phyloP scores from a whole-genome alignment of 2,329 filamentous ascomycete genomes.

The Bipolaris sorokiniana region DNA sequence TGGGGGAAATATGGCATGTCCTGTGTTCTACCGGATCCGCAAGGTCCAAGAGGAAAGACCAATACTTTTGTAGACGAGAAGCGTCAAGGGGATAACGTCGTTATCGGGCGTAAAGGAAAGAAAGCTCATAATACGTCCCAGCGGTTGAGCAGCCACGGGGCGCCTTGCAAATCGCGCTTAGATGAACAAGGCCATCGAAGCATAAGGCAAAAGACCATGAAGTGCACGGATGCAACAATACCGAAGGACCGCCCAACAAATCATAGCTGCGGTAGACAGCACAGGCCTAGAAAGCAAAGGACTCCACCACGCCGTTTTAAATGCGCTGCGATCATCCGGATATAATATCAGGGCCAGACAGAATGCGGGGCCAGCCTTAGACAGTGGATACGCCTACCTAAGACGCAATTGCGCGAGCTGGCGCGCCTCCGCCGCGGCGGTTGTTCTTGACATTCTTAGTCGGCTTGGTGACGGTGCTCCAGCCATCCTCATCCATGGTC shows the following conservation, averaged over 20 bases:
- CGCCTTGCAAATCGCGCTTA: constrained; percentile 23
- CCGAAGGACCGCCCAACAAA: constrained; percentile 27
- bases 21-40: constrained; percentile 31
- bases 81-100: constrained; percentile 24
- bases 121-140: constrained; percentile 22
- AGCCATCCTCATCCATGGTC: constrained; percentile 59
- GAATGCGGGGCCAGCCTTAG: constrained; percentile 13
- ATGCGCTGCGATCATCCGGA: constrained; percentile 38
- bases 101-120: constrained; percentile 29
- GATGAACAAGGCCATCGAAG: constrained; percentile 19
- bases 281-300: constrained; percentile 27
- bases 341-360: constrained; percentile 21
- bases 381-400: constrained; percentile 33
- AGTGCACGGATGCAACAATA: constrained; percentile 29
- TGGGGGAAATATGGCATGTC: constrained; percentile 30
- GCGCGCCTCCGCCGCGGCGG: constrained; percentile 48
- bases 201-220: constrained; percentile 16
- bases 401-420: constrained; percentile 56
- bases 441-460: constrained; percentile 49
- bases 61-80: constrained; percentile 44
- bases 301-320: constrained; percentile 34
- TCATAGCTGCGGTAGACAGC: constrained; percentile 32
- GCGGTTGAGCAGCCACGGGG: constrained; percentile 21
- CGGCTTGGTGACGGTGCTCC: constrained; percentile 59
- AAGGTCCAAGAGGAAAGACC: constrained; percentile 28